Conservation (phyloP, 2,329 filamentous ascomycete genomes). For the Fusarium sp. region DNA sequence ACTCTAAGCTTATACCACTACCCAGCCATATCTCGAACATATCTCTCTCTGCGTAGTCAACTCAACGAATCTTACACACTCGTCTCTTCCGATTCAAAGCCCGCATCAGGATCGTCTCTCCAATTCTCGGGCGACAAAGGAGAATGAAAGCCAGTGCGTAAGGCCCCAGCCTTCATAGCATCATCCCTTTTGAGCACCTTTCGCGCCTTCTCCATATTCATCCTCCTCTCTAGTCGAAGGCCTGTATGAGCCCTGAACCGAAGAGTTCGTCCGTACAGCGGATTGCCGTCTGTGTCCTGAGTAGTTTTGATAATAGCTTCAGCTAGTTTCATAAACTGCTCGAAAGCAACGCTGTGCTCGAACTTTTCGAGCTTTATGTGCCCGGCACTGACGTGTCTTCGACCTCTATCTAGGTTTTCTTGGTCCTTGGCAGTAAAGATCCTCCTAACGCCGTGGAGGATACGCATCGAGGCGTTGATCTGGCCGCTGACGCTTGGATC, state of each 20-base stretch:
- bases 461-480: slow-evolving; percentile 17
- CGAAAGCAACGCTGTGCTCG: background rate
- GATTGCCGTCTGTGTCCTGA: background rate
- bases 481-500: slow-evolving; percentile 18
- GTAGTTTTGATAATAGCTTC: background rate
- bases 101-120: background rate
- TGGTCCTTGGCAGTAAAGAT: slow-evolving; percentile 1
- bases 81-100: background rate
- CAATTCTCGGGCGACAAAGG: slow-evolving; percentile 19
- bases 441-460: slow-evolving; percentile 20
- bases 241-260: background rate
- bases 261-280: background rate
- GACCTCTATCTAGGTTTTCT: background rate
- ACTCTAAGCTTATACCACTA: background rate
- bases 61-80: background rate
- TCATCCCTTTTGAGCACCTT: background rate
- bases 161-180: background rate
- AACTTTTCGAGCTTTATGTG: background rate
- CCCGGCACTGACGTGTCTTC: background rate
- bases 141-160: slow-evolving; percentile 11
- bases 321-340: slow-evolving; percentile 10
- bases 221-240: background rate
- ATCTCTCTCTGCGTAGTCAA: background rate
- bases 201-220: background rate
- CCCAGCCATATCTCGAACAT: background rate